Conservation (phyloP, 441 rosid genomes). For the Corymbia citriodora region DNA sequence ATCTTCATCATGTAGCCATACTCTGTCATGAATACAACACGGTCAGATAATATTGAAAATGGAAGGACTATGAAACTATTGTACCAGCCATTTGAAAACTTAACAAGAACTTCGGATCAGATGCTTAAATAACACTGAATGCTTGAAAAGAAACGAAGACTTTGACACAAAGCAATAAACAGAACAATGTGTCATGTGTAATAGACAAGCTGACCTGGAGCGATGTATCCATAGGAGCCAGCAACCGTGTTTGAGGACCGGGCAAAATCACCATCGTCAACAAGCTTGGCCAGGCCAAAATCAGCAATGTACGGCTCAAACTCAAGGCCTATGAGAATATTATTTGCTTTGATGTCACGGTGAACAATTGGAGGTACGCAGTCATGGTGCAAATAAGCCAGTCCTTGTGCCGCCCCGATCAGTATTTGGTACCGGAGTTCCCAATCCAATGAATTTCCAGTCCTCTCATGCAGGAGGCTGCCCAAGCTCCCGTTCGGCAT, state of each 20-base stretch:
- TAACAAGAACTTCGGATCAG: neutral
- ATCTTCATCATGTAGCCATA: slow-evolving; percentile 96
- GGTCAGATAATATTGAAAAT: neutral
- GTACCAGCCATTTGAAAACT: neutral
- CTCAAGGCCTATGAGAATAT: slow-evolving; percentile 81
- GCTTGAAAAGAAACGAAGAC: neutral
- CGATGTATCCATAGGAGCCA: slow-evolving; percentile 95
- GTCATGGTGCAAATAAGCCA: slow-evolving; percentile 92
- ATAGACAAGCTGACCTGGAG: slow-evolving; percentile 61
- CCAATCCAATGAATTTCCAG: slow-evolving; percentile 75
- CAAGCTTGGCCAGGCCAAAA: slow-evolving; percentile 95
- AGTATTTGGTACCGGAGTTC: slow-evolving; percentile 76
- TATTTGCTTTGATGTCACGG: slow-evolving; percentile 92
- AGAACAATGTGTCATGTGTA: neutral
- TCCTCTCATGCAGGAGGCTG: slow-evolving; percentile 79
- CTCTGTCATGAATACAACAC: slow-evolving; percentile 27
- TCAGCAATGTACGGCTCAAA: slow-evolving; percentile 97
- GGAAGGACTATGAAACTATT: neutral
- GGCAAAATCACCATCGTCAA: slow-evolving; percentile 80
- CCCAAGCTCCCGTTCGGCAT: slow-evolving; percentile 98
- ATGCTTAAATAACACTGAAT: neutral
- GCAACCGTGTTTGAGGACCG: slow-evolving; percentile 88
- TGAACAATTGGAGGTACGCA: slow-evolving; percentile 93
- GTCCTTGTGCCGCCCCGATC: slow-evolving; percentile 90
- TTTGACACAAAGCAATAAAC: neutral